Evolutionary conservation across 805 yeast genomes (phyloP).

Genomic region (Isabelozyma gotoi): DNA sequence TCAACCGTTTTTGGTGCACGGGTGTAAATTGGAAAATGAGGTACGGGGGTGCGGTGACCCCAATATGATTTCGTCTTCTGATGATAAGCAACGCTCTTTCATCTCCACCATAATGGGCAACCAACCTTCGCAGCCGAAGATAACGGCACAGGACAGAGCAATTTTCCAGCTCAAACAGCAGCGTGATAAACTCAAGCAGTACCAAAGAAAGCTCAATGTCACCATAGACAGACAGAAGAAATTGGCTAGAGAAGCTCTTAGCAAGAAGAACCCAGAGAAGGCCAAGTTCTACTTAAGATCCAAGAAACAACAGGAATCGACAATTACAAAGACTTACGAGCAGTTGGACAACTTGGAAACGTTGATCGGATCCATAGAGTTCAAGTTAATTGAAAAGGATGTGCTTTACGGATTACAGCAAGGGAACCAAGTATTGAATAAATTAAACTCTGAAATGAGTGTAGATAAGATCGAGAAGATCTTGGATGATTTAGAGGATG

Average conservation of each 20-base stretch:
- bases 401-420: slow-evolving; percentile 76
- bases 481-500: slow-evolving; percentile 83
- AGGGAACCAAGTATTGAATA: slow-evolving; percentile 76
- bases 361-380: slow-evolving; percentile 79
- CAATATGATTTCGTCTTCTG: too few species aligned
- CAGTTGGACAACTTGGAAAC: slow-evolving; percentile 81
- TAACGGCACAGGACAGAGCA: slow-evolving; percentile 84
- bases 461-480: slow-evolving; percentile 76
- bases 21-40: not conserved
- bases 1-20: too few species aligned
- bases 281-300: slow-evolving; percentile 72
- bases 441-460: slow-evolving; percentile 75
- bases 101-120: slow-evolving; percentile 36
- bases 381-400: slow-evolving; percentile 84
- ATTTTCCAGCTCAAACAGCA: slow-evolving; percentile 84
- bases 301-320: slow-evolving; percentile 76
- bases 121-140: slow-evolving; percentile 49
- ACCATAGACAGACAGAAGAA: slow-evolving; percentile 62
- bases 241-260: slow-evolving; percentile 57
- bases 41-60: too few species aligned
- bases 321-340: slow-evolving; percentile 67
- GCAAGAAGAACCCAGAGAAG: slow-evolving; percentile 51
- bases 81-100: too few species aligned
- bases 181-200: slow-evolving; percentile 78
- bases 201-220: slow-evolving; percentile 56